Percentiles rank a stretch among this genome's conserved stretches.
phyloP scores from a whole-genome alignment of 2,329 filamentous ascomycete species.

The Westerdykella sp. region DNA sequence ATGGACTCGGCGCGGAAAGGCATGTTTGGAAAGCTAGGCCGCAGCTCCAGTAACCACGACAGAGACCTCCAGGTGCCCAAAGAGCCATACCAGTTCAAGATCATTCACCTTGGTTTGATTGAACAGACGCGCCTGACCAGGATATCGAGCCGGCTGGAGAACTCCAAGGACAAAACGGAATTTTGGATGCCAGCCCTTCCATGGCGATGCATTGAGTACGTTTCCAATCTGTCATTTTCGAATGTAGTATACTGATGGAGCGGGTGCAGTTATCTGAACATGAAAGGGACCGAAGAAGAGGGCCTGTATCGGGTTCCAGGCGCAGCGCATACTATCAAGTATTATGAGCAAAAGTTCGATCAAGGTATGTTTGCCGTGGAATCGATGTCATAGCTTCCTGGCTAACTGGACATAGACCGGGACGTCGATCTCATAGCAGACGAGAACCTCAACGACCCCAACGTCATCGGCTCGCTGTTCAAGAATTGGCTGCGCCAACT shows the following conservation, averaged over 20 bases:
- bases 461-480: constrained; percentile 92
- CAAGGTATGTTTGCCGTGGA: constrained; percentile 51
- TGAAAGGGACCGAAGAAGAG: constrained; percentile 88
- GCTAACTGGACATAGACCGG: constrained; percentile 49
- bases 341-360: constrained; percentile 89
- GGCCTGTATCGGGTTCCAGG: constrained; percentile 89
- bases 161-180: constrained; percentile 89
- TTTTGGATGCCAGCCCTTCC: constrained; percentile 98
- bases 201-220: constrained; percentile 85
- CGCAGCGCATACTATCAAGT: constrained; percentile 82
- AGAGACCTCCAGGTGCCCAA: constrained; percentile 59
- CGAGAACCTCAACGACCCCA: constrained; percentile 86
- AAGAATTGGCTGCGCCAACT: constrained; percentile 93
- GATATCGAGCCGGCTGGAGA: constrained; percentile 82
- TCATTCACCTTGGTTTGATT: constrained; percentile 79
- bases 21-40: constrained; percentile 70
- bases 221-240: constrained; percentile 7
- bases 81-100: constrained; percentile 75
- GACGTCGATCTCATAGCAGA: constrained; percentile 89
- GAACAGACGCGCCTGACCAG: constrained; percentile 86
- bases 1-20: constrained; percentile 70
- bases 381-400: background rate
- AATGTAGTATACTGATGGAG: background rate
- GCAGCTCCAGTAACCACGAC: constrained; percentile 65
- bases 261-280: constrained; percentile 67